A percentile compares a stretch with the other conserved stretches of the same genome.
phyloP scores from a whole-genome alignment of 2,329 filamentous ascomycete genomes.

The Aureobasidium musti region DNA sequence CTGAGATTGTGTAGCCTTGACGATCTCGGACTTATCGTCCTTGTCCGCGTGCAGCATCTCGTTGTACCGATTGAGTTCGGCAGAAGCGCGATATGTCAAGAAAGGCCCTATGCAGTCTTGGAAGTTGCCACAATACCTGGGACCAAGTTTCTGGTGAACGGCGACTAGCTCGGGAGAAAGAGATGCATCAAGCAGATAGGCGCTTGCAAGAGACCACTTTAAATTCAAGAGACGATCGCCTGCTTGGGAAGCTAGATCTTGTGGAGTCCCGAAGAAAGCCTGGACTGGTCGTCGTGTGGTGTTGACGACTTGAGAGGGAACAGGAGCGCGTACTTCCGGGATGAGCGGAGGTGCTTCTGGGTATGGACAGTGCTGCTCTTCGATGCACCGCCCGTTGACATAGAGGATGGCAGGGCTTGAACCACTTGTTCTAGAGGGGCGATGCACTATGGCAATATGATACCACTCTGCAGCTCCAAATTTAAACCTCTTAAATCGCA shows the following conservation, averaged over 20 bases:
- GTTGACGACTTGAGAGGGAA: constrained; percentile 14
- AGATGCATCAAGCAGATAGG: constrained; percentile 82
- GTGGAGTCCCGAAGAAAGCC: constrained; percentile 89
- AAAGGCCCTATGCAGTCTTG: constrained; percentile 95
- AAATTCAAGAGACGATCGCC: constrained; percentile 65
- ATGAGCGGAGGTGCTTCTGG: constrained; percentile 67
- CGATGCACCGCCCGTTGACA: constrained; percentile 89
- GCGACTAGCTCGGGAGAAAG: constrained; percentile 89
- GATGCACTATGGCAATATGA: constrained; percentile 86
- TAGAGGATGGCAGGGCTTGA: constrained; percentile 84
- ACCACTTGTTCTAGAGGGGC: constrained; percentile 70
- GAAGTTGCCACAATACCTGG: constrained; percentile 91
- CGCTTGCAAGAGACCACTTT: constrained; percentile 85
- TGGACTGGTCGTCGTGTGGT: constrained; percentile 63
- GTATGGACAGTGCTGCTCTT: constrained; percentile 88
- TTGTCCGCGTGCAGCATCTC: constrained; percentile 87
- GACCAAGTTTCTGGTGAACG: constrained; percentile 86
- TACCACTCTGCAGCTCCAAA: constrained; percentile 86
- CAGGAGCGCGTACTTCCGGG: constrained; percentile 10
- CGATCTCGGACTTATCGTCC: constrained; percentile 87
- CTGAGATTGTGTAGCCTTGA: constrained; percentile 82
- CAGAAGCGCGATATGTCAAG: constrained; percentile 93
- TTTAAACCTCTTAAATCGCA: constrained; percentile 81
- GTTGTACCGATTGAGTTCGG: constrained; percentile 84
- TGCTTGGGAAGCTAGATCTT: constrained; percentile 59